Evolutionary conservation across 2,329 filamentous ascomycete genomes (phyloP), one percentile per base, ranked within the genome.

Genomic region (Stachybotrys chlorohalonatus): DNA sequence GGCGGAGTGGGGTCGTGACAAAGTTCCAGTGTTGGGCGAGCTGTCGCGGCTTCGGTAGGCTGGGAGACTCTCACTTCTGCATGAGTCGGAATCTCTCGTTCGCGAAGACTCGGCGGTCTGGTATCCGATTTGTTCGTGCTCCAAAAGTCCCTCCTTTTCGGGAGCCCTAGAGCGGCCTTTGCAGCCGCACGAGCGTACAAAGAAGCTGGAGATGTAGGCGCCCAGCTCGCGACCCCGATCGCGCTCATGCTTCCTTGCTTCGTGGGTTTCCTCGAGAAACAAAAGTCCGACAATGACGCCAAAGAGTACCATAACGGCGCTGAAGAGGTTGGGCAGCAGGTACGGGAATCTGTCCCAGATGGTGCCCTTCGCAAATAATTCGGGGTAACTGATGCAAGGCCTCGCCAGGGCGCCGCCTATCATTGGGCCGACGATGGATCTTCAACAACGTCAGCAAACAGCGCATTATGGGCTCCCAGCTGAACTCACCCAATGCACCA

Each of bases 241-340:
- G 49, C 82, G 83, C 55, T 85, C 79, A 60, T 84, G 71, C 73
- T 89, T 95, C 75, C 88, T 88, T 68, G 89, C 84, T 52, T 85
- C 81, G 66, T 99, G 94, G 1, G 94, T 97, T 74, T 99, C 94
- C 68, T 99, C 91, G 54, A 99, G 77, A 66, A 96, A 96, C 17
- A 96, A 73, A 54, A 95, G 76, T 16, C 92, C 92, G 53, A 94
- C 80, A 5, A 86, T 67, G 50, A 96, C 85, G 16, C 91, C 90
- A 58, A 88, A 76, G 46, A 86, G 72, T 9, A 95, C 86, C 15
- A 94, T 83, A n/a, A 76, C 75, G 36, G 90, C 86, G 70, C 91
- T 95, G 61, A 96, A 87, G n/a, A 96, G 72, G 70, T 96, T 96
- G 42, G 92, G 91, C 52, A 96, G 80, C 46, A 97, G 81, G 70